Evolutionary conservation across 176 grass and related monocot species (phyloP), one percentile per base, ranked within the genome.

Genomic region (Cymbopogon citratus): DNA sequence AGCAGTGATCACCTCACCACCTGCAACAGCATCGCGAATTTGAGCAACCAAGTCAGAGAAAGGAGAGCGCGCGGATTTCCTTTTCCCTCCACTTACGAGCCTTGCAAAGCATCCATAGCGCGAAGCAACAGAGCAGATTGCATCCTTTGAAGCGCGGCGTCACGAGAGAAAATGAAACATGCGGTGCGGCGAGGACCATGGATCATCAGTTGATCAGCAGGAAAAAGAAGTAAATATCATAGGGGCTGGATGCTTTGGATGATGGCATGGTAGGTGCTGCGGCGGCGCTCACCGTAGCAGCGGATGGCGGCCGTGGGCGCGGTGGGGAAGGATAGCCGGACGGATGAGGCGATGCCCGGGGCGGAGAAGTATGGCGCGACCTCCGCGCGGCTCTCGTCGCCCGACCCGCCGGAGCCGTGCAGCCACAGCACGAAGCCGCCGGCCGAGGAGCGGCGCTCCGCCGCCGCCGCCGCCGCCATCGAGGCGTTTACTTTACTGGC

Each of bases 311-410:
- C 6, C 1, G n/a, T 75, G 67, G 86, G 86, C 18, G 92, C 88
- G 59, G 86, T 91, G 60, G 88, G 91, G 76, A 94, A 94, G 46
- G 86, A 81, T 12, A 87, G 79, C 12, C 87, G 72, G 80, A 68
- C 69, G 83, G 65, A 54, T 24, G 23, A 44, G 38, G 11, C 40
- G 86, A 51, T 69, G 63, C 40, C 86, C 62, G 86, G 86, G 23
- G 72, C 39, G 38, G 83, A 56, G 86, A 94, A 89, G 77, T 84
- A 87, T 33, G 71, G 84, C 71, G 34, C 75, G 72, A 91, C 78
- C 63, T 52, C 28, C 51, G 65, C 80, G 86, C 85, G 75, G 76
- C 71, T 79, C 13, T 65, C 80, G 9, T 75, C 80, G 66, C 92
- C 86, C 27, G 83, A 74, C 41, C 56, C 67, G 67, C 73, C 41